Evolutionary conservation across 2,329 filamentous ascomycete genomes (phyloP).

Genomic region (Paecilomyces niveus): DNA sequence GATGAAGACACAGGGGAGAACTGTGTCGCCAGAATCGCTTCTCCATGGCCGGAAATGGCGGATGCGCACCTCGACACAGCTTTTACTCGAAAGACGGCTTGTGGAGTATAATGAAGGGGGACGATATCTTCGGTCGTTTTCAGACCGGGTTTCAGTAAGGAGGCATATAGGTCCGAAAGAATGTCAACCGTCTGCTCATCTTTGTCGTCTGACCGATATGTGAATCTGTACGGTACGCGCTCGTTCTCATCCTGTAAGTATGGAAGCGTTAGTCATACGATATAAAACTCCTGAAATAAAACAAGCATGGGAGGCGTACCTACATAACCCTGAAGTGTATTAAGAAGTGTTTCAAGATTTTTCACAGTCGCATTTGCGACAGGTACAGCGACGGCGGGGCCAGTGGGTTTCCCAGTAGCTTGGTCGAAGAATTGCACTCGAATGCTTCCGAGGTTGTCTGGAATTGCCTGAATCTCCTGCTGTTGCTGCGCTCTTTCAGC

Average conservation of each 20-base stretch:
- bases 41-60: slow-evolving; percentile 81
- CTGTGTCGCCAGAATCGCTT: slow-evolving; percentile 77
- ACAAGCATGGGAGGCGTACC: slow-evolving; percentile 17
- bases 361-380: slow-evolving; percentile 80
- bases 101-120: slow-evolving; percentile 62
- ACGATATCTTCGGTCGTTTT: slow-evolving; percentile 56
- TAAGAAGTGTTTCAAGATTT: slow-evolving; percentile 80
- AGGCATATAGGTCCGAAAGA: slow-evolving; percentile 43
- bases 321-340: slow-evolving; percentile 73
- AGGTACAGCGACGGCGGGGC: slow-evolving; percentile 65
- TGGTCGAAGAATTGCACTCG: slow-evolving; percentile 84
- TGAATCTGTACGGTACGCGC: slow-evolving; percentile 60
- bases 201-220: slow-evolving; percentile 43
- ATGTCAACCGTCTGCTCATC: slow-evolving; percentile 38
- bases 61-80: slow-evolving; percentile 85
- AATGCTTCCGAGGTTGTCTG: slow-evolving; percentile 65
- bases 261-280: slow-evolving; percentile 10
- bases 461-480: slow-evolving; percentile 62
- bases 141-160: slow-evolving; percentile 43
- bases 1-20: slow-evolving; percentile 76
- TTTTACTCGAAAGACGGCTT: slow-evolving; percentile 89
- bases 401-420: slow-evolving; percentile 61
- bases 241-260: slow-evolving; percentile 48
- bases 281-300: not conserved
- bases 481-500: slow-evolving; percentile 66